phyloP scores from a whole-genome alignment of 148 eudicot species.

The Silene uniflora region DNA sequence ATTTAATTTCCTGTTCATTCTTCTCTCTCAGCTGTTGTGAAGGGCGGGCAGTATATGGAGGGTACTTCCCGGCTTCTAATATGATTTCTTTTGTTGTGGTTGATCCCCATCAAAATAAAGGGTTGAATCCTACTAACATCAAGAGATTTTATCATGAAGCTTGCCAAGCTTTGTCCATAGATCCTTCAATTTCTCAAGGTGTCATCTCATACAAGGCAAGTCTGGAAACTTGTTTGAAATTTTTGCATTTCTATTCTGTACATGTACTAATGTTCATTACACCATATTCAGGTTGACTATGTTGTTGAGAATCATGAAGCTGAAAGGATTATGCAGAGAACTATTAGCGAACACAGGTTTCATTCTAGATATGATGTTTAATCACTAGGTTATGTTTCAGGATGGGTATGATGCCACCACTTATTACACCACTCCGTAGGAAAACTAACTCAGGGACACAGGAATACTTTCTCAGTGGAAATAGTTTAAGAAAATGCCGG shows the following conservation, averaged over 20 bases:
- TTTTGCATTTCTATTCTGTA: not conserved
- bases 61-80: constrained; percentile 74
- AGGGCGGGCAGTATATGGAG: constrained; percentile 76
- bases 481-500: not conserved
- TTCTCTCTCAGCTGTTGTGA: constrained; percentile 63
- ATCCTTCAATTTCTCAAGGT: constrained; percentile 48
- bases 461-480: not conserved
- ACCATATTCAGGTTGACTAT: constrained; percentile 70
- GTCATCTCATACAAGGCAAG: constrained; percentile 65
- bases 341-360: constrained; percentile 66
- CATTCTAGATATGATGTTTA: constrained; percentile 8
- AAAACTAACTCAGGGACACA: not conserved
- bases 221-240: not conserved
- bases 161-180: constrained; percentile 64
- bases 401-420: not conserved
- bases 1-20: constrained; percentile 9
- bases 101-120: constrained; percentile 80
- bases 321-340: constrained; percentile 62
- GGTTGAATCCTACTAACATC: constrained; percentile 56
- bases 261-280: constrained; percentile 18
- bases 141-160: constrained; percentile 86
- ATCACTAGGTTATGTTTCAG: not conserved
- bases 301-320: constrained; percentile 70
- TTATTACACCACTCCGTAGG: not conserved
- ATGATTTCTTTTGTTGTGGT: constrained; percentile 70